These are phyloP conservation scores for Serendipita sp. DNA, from an alignment of 768 basidiomycete genomes.

Conservation along the genomic window DNA sequence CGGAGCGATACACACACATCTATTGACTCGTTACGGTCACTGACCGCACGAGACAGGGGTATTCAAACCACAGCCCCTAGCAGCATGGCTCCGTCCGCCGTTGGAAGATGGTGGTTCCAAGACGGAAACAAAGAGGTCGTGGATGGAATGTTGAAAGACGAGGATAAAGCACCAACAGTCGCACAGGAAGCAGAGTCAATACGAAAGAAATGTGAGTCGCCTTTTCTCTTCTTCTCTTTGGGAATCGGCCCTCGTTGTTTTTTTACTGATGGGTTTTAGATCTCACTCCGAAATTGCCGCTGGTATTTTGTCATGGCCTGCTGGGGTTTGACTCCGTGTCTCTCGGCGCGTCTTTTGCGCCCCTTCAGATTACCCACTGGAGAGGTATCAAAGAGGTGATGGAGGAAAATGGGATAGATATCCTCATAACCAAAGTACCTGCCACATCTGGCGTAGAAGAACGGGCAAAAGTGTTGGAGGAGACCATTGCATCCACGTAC, in stretches of 20 bases:
- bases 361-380: slow-evolving; percentile 87
- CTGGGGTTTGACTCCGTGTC: slow-evolving; percentile 78
- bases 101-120: slow-evolving; percentile 34
- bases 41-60: slow-evolving; percentile 21
- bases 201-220: slow-evolving; percentile 41
- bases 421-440: slow-evolving; percentile 86
- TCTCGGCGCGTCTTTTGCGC: slow-evolving; percentile 57
- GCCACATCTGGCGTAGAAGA: slow-evolving; percentile 80
- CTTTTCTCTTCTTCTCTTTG: neutral
- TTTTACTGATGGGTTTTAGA: slow-evolving; percentile 28
- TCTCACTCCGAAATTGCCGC: slow-evolving; percentile 59
- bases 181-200: slow-evolving; percentile 31
- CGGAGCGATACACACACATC: slow-evolving; percentile 25
- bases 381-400: slow-evolving; percentile 89
- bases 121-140: slow-evolving; percentile 28
- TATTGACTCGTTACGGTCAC: slow-evolving; percentile 38
- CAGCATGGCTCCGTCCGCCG: slow-evolving; percentile 9
- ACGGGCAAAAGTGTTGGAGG: slow-evolving; percentile 77
- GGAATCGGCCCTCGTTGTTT: neutral
- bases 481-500: slow-evolving; percentile 61
- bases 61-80: slow-evolving; percentile 13
- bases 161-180: slow-evolving; percentile 34
- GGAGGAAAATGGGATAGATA: slow-evolving; percentile 72
- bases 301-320: slow-evolving; percentile 92
- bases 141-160: slow-evolving; percentile 31